Percentiles rank a stretch among this genome's conserved stretches.
Conservation (phyloP, 2,329 filamentous ascomycete genomes). For the Diaporthe capsici region DNA sequence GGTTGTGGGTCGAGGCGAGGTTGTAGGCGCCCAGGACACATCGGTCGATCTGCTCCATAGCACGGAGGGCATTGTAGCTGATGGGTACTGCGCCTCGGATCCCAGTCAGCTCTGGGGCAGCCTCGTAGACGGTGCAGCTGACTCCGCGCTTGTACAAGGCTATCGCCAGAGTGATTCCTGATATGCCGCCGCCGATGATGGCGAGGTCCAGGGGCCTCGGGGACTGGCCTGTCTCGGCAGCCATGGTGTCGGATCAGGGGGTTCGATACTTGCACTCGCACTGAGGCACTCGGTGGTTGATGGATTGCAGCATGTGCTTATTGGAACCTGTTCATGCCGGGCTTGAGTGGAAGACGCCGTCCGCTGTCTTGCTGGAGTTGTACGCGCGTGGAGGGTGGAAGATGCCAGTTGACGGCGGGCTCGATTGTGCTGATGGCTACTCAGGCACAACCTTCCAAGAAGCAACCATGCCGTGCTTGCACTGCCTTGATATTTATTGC, state of each 20-base stretch:
- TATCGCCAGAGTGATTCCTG: conserved; percentile 54
- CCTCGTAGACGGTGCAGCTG: conserved; percentile 54
- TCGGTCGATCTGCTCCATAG: conserved; percentile 50
- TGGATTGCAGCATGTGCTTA: not conserved
- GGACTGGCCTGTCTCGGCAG: not conserved
- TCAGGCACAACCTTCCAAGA: not conserved
- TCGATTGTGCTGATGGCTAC: not conserved
- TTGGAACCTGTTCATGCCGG: not conserved
- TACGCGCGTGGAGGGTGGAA: not conserved
- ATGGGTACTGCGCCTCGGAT: conserved; percentile 56
- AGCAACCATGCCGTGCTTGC: not conserved
- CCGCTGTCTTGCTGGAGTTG: not conserved
- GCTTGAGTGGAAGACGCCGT: not conserved
- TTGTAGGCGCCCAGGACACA: conserved; percentile 48
- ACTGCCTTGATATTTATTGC: conserved; percentile 12
- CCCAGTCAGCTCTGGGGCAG: conserved; percentile 51
- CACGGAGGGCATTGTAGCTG: conserved; percentile 52
- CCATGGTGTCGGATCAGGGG: not conserved
- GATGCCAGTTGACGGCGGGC: not conserved
- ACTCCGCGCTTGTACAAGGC: conserved; percentile 50
- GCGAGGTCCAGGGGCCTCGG: conserved; percentile 51
- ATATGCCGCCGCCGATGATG: conserved; percentile 58
- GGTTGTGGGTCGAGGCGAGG: conserved; percentile 48
- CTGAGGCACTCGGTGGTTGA: not conserved
- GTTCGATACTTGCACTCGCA: not conserved